Percentiles rank a stretch among this genome's conserved stretches.
Conservation (phyloP, 2,329 filamentous ascomycete genomes). For the Lasiodiplodia sp. region DNA sequence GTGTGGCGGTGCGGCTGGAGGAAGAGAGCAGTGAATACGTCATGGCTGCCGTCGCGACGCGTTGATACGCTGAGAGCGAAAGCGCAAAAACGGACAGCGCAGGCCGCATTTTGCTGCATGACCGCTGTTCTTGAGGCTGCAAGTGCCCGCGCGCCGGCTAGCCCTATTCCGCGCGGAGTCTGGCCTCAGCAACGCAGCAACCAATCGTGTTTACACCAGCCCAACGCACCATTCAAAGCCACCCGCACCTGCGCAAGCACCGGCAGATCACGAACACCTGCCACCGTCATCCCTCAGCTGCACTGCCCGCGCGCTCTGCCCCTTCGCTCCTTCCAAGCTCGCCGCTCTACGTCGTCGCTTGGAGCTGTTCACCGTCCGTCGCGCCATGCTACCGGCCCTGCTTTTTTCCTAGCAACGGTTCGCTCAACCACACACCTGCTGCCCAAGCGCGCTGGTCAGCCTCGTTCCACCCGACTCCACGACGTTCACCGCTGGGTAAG, state of each 20-base stretch:
- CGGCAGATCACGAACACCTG: constrained; percentile 24
- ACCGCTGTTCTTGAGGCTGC: constrained; percentile 18
- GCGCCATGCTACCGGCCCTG: constrained; percentile 26
- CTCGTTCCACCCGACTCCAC: constrained; percentile 20
- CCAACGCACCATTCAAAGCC: constrained; percentile 20
- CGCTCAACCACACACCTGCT: constrained; percentile 10
- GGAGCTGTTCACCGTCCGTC: constrained; percentile 3
- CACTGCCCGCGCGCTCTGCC: constrained; percentile 4
- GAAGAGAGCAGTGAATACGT: constrained; percentile 2
- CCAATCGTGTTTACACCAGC: constrained; percentile 28
- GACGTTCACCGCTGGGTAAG: constrained; percentile 10
- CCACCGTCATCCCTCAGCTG: constrained; percentile 19
- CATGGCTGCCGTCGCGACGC: constrained; percentile 3
- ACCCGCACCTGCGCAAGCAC: constrained; percentile 26
- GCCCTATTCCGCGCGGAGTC: constrained; percentile 8
- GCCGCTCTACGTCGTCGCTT: background rate
- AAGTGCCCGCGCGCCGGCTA: constrained; percentile 23
- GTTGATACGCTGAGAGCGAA: constrained; percentile 9
- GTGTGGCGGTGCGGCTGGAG: constrained; percentile 4
- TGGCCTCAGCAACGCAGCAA: constrained; percentile 4
- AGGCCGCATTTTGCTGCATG: constrained; percentile 11
- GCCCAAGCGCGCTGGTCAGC: constrained; percentile 27
- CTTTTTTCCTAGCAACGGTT: constrained; percentile 25
- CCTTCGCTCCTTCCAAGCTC: background rate
- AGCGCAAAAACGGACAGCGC: constrained; percentile 9